Evolutionary conservation across 805 yeast species (phyloP), one percentile per base, ranked within the genome.

Genomic region (Wickerhamomyces chambardii): DNA sequence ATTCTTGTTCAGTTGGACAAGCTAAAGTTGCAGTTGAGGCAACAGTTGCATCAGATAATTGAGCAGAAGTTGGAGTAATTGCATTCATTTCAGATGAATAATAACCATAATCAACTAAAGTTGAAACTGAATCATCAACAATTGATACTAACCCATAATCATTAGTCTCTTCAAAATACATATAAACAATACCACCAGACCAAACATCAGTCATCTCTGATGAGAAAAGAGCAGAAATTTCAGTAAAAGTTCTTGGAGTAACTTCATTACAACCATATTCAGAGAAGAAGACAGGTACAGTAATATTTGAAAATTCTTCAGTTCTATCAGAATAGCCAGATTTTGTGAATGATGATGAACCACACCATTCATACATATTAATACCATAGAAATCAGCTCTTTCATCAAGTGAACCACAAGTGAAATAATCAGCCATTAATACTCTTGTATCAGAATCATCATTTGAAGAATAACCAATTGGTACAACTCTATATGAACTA

Each of bases 311-410:
- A 55, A 81, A 81, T 40, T 78, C 78, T 21, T 64, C 58, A 33
- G 89, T 80, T 65, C 82, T 72, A 43, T 60, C 70, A 44, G 64
- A 51, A 61, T 78, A 83, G 54, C 92, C 92, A 38, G 89, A 80
- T 6, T 56, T 42, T 24, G 53, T 36, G 65, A 66, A 82, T 35
- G 72, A 55, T 15, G 84, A 74, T 15, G 52, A 31, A 51, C 90
- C 90, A 69, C 92, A 82, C 92, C 92, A 83, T 65, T 80, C 86
- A 66, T 83, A 83, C 86, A 81, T 81, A 72, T 83, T 83, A 57
- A 82, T 78, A 70, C 92, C 92, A 56, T 81, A 83, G 69, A 83
- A 83, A 59, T 83, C 92, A 40, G 86, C 87, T 46, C 66, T 66
- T 16, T 56, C 78, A 36, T 68, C 78, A 7, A 56, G 64, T 41